Conservation (phyloP, 352 stramenopile genomes). For the Poterioochromonas sp. region DNA sequence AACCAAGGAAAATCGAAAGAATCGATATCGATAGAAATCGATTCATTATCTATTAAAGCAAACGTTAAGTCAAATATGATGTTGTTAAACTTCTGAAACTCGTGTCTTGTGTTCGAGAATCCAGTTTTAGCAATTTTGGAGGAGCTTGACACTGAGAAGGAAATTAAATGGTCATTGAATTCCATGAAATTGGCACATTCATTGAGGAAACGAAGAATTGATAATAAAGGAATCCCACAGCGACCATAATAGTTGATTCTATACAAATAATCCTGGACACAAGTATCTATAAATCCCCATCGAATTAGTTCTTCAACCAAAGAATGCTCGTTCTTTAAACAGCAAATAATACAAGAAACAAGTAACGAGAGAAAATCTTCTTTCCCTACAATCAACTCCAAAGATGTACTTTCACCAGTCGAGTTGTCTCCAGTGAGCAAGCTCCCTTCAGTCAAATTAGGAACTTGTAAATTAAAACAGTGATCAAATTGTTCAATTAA, state of each 20-base stretch:
- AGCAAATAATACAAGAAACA: slow-evolving; percentile 6
- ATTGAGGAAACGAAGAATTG: neutral
- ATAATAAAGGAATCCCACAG: neutral
- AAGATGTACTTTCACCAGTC: neutral
- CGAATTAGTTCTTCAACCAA: slow-evolving; percentile 11
- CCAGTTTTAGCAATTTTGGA: too few relatives aligned
- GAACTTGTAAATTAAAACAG: slow-evolving; percentile 18
- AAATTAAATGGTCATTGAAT: too few relatives aligned
- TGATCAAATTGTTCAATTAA: slow-evolving; percentile 39
- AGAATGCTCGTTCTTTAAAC: neutral
- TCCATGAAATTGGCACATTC: neutral
- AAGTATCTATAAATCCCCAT: slow-evolving; percentile 23
- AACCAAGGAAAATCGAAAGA: too few relatives aligned
- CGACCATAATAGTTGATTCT: neutral
- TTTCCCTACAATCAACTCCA: neutral
- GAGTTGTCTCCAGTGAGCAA: neutral
- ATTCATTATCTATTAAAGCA: too few relatives aligned
- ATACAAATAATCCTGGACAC: too few relatives aligned
- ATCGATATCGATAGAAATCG: too few relatives aligned
- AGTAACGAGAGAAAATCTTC: slow-evolving; percentile 32
- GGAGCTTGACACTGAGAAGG: too few relatives aligned
- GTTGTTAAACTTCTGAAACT: too few relatives aligned
- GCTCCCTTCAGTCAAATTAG: neutral
- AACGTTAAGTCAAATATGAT: too few relatives aligned
- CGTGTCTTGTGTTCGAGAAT: too few relatives aligned